Evolutionary conservation across 306 rosid species (phyloP).

Genomic region (Prinsepia uniflora): DNA sequence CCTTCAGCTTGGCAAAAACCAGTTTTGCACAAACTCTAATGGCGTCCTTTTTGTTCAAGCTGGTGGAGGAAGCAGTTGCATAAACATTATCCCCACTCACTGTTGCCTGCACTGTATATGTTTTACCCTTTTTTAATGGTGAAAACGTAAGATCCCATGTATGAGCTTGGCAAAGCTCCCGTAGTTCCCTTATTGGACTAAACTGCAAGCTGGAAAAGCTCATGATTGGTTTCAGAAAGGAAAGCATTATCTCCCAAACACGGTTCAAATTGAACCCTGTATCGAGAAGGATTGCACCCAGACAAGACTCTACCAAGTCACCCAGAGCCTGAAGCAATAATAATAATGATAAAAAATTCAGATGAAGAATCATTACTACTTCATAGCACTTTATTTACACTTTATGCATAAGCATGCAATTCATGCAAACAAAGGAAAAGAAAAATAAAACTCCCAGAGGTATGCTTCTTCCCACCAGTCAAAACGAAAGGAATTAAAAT

Average conservation of each 20-base stretch:
- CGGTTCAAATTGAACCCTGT: conserved; percentile 67
- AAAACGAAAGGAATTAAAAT: neutral
- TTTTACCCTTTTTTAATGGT: conserved; percentile 28
- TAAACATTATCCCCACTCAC: conserved; percentile 38
- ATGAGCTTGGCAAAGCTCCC: conserved; percentile 67
- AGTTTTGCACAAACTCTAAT: conserved; percentile 45
- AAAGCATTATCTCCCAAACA: conserved; percentile 69
- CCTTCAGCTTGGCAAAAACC: conserved; percentile 52
- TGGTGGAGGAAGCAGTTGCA: conserved; percentile 42
- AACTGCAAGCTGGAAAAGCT: conserved; percentile 65
- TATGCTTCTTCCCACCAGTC: neutral
- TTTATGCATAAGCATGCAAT: neutral
- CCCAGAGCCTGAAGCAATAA: conserved; percentile 71
- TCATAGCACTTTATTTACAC: neutral
- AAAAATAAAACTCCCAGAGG: neutral
- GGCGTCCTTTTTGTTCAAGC: conserved; percentile 55
- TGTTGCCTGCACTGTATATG: conserved; percentile 47
- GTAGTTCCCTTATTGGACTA: conserved; percentile 74
- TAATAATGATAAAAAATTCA: conserved; percentile 14
- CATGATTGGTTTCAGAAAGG: conserved; percentile 73
- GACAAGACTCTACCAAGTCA: conserved; percentile 82
- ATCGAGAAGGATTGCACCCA: conserved; percentile 92
- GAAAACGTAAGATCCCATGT: conserved; percentile 33
- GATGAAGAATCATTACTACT: conserved; percentile 1
- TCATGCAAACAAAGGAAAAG: neutral